Conservation (phyloP, 2,329 filamentous ascomycete species). For the Madurella fahalii region DNA sequence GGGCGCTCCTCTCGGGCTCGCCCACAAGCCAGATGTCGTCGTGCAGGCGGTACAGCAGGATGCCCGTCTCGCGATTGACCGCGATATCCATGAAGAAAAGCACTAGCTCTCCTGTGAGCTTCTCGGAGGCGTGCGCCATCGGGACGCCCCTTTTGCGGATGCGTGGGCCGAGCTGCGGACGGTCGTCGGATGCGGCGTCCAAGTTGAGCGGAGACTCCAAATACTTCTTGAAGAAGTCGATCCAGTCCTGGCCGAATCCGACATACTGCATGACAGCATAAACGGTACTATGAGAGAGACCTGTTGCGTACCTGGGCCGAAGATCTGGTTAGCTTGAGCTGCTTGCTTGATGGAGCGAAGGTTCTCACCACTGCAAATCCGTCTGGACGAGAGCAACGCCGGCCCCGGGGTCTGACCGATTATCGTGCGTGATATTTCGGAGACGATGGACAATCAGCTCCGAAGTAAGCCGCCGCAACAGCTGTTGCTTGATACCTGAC, state of each 20-base stretch:
- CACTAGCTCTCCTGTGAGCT: slow-evolving; percentile 44
- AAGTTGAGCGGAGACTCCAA: slow-evolving; percentile 44
- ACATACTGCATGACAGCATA: slow-evolving; percentile 41
- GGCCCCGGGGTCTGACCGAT: slow-evolving; percentile 6
- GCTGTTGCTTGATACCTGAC: slow-evolving; percentile 35
- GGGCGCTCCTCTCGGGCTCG: slow-evolving; percentile 36
- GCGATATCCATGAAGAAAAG: slow-evolving; percentile 45
- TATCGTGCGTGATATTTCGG: slow-evolving; percentile 29
- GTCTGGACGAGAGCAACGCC: slow-evolving; percentile 38
- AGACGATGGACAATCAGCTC: slow-evolving; percentile 34
- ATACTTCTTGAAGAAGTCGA: slow-evolving; percentile 42
- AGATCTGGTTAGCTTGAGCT: neutral
- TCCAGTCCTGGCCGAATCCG: slow-evolving; percentile 40
- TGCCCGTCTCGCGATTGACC: slow-evolving; percentile 40
- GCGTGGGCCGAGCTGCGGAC: slow-evolving; percentile 31
- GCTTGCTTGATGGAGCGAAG: neutral
- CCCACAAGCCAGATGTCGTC: slow-evolving; percentile 48
- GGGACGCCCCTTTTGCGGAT: slow-evolving; percentile 42
- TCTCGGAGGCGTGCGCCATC: slow-evolving; percentile 42
- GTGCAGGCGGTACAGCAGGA: slow-evolving; percentile 43
- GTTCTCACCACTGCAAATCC: slow-evolving; percentile 37
- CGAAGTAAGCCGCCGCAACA: slow-evolving; percentile 37
- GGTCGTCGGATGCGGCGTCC: slow-evolving; percentile 31
- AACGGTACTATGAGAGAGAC: slow-evolving; percentile 42
- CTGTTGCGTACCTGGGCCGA: slow-evolving; percentile 30